Percentiles rank a stretch among this genome's conserved stretches.
Conservation (phyloP, 805 yeast genomes). For the Hanseniaspora nectarophila region DNA sequence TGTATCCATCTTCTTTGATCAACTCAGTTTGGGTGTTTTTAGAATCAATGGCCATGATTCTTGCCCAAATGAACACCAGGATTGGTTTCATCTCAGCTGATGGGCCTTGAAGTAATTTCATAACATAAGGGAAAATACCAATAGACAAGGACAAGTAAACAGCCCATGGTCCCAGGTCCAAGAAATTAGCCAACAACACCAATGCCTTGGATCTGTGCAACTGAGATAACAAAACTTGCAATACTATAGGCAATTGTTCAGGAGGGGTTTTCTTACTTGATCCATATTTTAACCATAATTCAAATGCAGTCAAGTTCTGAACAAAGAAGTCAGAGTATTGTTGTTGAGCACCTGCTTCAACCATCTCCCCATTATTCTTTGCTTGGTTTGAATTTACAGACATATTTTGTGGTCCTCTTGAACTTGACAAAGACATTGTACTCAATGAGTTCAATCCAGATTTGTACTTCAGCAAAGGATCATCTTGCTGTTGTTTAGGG, state of each 20-base stretch:
- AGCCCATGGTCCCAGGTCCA: conserved; percentile 96
- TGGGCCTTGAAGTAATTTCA: conserved; percentile 81
- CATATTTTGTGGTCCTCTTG: conserved; percentile 18
- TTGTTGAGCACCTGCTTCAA: conserved; percentile 31
- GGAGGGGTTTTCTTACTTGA: conserved; percentile 78
- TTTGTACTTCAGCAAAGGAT: conserved; percentile 23
- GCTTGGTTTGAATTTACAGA: conserved; percentile 11
- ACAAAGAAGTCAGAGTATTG: conserved; percentile 91
- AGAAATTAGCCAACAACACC: conserved; percentile 66
- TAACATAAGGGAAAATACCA: conserved; percentile 90
- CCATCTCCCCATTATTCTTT: conserved; percentile 17
- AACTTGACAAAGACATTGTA: conserved; percentile 29
- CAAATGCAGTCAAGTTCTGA: conserved; percentile 91
- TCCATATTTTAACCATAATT: conserved; percentile 87
- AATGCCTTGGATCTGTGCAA: conserved; percentile 86
- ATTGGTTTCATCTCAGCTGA: conserved; percentile 93
- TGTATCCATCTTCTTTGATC: conserved; percentile 79
- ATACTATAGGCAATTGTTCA: conserved; percentile 84
- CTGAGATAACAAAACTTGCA: conserved; percentile 86
- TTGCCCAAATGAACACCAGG: conserved; percentile 90
- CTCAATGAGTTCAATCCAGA: conserved; percentile 28
- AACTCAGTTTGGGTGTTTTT: conserved; percentile 83
- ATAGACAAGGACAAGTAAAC: conserved; percentile 84
- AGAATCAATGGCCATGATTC: conserved; percentile 92
- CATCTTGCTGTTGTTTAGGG: conserved; percentile 20